These are phyloP conservation scores for Breynia disticha DNA, from an alignment of 441 rosid genomes.

Conservation along the genomic window DNA sequence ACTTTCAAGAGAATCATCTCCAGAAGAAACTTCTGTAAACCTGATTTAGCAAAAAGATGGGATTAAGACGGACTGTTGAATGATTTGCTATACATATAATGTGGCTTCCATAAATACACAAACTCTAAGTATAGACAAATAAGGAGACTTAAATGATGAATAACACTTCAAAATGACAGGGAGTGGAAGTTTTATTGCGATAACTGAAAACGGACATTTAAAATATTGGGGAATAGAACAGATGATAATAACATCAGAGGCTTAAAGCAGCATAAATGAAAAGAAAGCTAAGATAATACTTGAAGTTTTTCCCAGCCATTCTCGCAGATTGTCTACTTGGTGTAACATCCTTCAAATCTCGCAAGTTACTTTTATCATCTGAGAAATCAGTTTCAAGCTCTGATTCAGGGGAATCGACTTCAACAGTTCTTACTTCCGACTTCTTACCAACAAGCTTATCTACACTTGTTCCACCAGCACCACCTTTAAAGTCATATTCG, in stretches of 20 bases:
- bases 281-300: conserved; percentile 30
- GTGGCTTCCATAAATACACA: background rate
- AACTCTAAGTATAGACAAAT: background rate
- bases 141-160: no score
- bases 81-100: background rate
- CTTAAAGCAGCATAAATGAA: conserved; percentile 3
- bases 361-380: conserved; percentile 28
- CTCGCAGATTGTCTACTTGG: conserved; percentile 66
- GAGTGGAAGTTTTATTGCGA: background rate
- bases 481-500: conserved; percentile 62
- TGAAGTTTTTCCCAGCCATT: conserved; percentile 64
- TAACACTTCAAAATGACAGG: no score
- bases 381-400: conserved; percentile 40
- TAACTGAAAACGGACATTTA: background rate
- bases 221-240: background rate
- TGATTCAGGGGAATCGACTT: conserved; percentile 38
- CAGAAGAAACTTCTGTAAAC: conserved; percentile 56
- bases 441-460: conserved; percentile 23
- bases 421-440: conserved; percentile 32
- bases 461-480: conserved; percentile 52
- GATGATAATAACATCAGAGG: conserved; percentile 5
- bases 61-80: conserved; percentile 4
- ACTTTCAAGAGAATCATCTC: conserved; percentile 37
- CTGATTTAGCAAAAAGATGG: conserved; percentile 25
- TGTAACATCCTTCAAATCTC: conserved; percentile 40